Evolutionary conservation across 2,329 filamentous ascomycete genomes (phyloP).

Genomic region (Colletotrichum acutatum): DNA sequence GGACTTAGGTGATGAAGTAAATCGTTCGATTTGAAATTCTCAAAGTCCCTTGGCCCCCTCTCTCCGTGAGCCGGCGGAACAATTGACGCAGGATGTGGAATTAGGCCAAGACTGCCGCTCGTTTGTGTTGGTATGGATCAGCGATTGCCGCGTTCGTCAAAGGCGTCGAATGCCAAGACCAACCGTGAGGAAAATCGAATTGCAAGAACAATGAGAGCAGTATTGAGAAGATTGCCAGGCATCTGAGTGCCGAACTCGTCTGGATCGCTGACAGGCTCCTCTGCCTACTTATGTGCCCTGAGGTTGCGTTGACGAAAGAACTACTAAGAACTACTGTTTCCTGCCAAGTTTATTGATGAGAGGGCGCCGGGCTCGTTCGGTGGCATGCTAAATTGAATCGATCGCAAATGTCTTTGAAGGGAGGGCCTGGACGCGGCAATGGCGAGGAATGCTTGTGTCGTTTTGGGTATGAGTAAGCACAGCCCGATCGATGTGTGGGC

Average conservation of each 20-base stretch:
- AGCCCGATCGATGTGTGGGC: neutral
- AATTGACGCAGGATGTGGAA: neutral
- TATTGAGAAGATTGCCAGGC: neutral
- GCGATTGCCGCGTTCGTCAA: conserved; percentile 13
- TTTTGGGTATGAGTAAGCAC: neutral
- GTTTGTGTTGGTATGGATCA: neutral
- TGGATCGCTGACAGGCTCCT: neutral
- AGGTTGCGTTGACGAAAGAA: neutral
- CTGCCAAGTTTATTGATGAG: neutral
- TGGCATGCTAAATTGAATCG: neutral
- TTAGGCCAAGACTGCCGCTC: neutral
- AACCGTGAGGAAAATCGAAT: too few relatives aligned
- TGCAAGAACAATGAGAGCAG: neutral
- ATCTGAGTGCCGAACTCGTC: neutral
- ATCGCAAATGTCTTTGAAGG: neutral
- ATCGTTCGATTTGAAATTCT: conserved; percentile 2
- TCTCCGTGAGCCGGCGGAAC: neutral
- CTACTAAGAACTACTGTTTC: neutral
- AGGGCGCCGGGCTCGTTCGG: neutral
- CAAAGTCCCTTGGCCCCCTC: neutral
- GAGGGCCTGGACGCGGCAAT: neutral
- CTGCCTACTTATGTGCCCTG: neutral
- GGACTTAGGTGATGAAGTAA: neutral
- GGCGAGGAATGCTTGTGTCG: neutral
- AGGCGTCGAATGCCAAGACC: neutral